Conservation (phyloP, 2,329 filamentous ascomycete species). For the Chaetomium strumarium region DNA sequence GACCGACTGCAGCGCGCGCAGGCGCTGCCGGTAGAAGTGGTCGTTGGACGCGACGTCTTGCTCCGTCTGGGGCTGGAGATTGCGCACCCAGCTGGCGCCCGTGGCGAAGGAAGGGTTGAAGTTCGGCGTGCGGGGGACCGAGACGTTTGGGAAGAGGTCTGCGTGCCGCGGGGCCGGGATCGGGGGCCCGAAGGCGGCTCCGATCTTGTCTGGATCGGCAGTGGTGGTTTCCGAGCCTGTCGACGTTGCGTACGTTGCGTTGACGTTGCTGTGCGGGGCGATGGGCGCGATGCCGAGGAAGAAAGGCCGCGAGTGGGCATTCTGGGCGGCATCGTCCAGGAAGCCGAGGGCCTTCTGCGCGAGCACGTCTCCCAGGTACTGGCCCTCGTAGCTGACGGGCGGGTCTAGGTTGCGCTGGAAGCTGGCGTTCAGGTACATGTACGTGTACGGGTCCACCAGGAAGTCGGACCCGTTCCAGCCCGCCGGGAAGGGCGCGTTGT, state of each 20-base stretch:
- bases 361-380: constrained; percentile 25
- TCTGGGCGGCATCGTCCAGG: constrained; percentile 19
- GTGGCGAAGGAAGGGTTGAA: constrained; percentile 56
- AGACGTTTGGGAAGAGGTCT: constrained; percentile 52
- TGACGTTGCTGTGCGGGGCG: constrained; percentile 49
- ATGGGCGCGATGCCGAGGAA: constrained; percentile 55
- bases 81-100: constrained; percentile 41
- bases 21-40: constrained; percentile 41
- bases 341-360: constrained; percentile 23
- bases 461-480: constrained; percentile 54
- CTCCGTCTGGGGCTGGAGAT: constrained; percentile 32
- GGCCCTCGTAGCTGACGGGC: constrained; percentile 32
- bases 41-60: constrained; percentile 42
- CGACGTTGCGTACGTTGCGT: constrained; percentile 22
- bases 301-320: constrained; percentile 44
- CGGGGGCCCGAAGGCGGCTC: constrained; percentile 37
- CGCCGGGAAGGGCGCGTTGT: constrained; percentile 43
- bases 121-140: constrained; percentile 56
- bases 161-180: constrained; percentile 54
- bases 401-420: constrained; percentile 54
- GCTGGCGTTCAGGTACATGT: constrained; percentile 60
- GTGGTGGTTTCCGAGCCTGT: constrained; percentile 3
- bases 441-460: constrained; percentile 61
- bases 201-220: constrained; percentile 11
- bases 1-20: constrained; percentile 38